Base-by-base conservation (phyloP, 352 stramenopile species). In the Globisporangium lucens region DNA sequence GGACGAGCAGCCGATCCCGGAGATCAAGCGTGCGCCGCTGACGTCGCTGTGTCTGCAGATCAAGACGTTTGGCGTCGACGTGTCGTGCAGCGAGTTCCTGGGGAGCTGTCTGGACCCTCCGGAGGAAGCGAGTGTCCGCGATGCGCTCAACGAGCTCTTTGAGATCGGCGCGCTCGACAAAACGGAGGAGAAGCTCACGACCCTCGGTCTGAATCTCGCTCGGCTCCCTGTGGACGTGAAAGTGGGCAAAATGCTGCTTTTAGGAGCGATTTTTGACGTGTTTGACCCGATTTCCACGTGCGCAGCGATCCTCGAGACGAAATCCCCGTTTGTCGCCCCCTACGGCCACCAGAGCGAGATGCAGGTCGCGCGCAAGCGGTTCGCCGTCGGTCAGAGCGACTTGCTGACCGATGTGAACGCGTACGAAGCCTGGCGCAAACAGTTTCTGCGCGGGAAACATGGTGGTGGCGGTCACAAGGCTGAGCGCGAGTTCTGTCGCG, bases 171-270 rank as follows among this genome's bases (percentile, higher is more conserved):
- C 94, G 1, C 74, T 98, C 5, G 73, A 77, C 7, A 63, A 70
- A 9, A 71, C 77, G 3, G 66, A 90, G 36, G 84, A 91, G 61
- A 70, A 70, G 20, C 77, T 99, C 12, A 99, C 98, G 22, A 84
- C 90, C 65, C 83, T 99, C 1, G 98, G 98, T 7, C 57, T 75
- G 0, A 89, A 98, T 63, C 79, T 99, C 17, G 88, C 95, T 9
- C 83, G 89, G 57, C 78, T 99, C 10, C 97, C 97, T n/a, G 82
- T 99, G 7, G 92, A 99, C 76, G 93, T 97, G 20, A 90, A 97
- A 71, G 78, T 99, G 22, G 98, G 93, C 30, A 99, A 99, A 73
- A 93, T 99, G 78, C 77, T 99, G 10, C 78, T 99, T 22, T 93
- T 97, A 55, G 97, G 94, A 17, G 87, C 90, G 55, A 74, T 99